These are phyloP conservation scores for Gastrodia elata DNA, from an alignment of 106 monocot species.

Conservation along the genomic window DNA sequence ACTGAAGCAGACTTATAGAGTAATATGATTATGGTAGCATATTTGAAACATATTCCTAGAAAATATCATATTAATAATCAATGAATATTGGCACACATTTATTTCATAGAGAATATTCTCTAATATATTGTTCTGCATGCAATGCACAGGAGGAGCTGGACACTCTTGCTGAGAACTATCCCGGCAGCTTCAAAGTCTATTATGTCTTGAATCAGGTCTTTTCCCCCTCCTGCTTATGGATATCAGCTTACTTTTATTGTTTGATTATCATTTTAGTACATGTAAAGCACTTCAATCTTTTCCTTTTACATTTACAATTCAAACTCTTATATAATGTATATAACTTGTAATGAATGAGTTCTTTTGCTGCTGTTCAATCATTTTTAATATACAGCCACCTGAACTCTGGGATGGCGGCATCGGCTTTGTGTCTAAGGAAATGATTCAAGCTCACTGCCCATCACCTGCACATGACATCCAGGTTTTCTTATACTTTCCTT, in stretches of 20 bases:
- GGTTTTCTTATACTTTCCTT: too few species aligned
- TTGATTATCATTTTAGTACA: background rate
- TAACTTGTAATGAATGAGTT: too few species aligned
- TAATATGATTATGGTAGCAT: too few species aligned
- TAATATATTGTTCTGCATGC: background rate
- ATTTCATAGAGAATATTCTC: too few species aligned
- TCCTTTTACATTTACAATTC: background rate
- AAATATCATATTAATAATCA: background rate
- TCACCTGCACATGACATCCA: constrained; percentile 66
- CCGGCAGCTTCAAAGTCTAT: constrained; percentile 65
- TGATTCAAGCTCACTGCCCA: constrained; percentile 79
- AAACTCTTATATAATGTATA: background rate
- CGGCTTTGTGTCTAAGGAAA: constrained; percentile 93
- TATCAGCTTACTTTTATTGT: background rate
- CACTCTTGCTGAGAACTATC: constrained; percentile 44
- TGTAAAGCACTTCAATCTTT: background rate
- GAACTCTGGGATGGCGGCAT: constrained; percentile 82
- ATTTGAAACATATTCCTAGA: background rate
- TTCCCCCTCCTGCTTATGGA: background rate
- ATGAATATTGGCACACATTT: too few species aligned
- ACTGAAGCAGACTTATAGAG: background rate
- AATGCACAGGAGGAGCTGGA: constrained; percentile 84
- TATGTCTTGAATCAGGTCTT: constrained; percentile 93
- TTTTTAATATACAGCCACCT: constrained; percentile 50
- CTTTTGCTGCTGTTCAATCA: too few species aligned